Evolutionary conservation across 2,329 filamentous ascomycete species (phyloP).

Genomic region (Aspergillus hiratsukae): DNA sequence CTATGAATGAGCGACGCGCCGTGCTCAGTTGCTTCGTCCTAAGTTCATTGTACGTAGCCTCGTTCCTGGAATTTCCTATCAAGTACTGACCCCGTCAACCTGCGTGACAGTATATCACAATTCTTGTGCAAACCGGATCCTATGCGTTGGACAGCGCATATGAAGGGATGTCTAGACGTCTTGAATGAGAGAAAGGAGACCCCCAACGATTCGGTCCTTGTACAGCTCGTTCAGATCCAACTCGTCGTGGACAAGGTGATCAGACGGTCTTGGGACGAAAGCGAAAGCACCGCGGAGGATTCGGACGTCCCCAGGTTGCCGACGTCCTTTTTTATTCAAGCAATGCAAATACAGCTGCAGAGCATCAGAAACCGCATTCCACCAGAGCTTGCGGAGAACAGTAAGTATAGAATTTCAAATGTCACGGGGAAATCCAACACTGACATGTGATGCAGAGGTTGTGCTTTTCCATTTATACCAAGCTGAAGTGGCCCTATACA

Average conservation of each 20-base stretch:
- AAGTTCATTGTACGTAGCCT: constrained; percentile 4
- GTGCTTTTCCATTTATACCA: constrained; percentile 10
- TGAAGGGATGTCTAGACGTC: constrained; percentile 51
- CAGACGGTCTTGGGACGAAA: not conserved
- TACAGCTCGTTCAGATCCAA: constrained; percentile 4
- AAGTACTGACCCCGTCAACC: not conserved
- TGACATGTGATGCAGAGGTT: constrained; percentile 4
- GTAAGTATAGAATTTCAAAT: not conserved
- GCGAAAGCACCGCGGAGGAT: not conserved
- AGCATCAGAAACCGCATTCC: not conserved
- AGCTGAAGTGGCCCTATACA: constrained; percentile 13
- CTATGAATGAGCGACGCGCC: constrained; percentile 11
- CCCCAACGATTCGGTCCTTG: constrained; percentile 47
- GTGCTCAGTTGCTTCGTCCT: constrained; percentile 8
- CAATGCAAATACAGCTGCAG: constrained; percentile 2
- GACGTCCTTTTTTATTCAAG: not conserved
- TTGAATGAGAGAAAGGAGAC: constrained; percentile 45
- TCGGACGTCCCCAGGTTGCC: not conserved
- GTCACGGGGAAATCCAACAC: not conserved
- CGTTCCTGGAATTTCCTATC: not conserved
- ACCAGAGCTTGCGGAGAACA: constrained; percentile 1
- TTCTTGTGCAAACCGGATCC: constrained; percentile 47
- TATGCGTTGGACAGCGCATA: constrained; percentile 53
- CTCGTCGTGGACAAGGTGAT: constrained; percentile 5
- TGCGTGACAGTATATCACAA: constrained; percentile 33